Base-by-base conservation (phyloP, 169 alveolate species). In the Theileria sp. region DNA sequence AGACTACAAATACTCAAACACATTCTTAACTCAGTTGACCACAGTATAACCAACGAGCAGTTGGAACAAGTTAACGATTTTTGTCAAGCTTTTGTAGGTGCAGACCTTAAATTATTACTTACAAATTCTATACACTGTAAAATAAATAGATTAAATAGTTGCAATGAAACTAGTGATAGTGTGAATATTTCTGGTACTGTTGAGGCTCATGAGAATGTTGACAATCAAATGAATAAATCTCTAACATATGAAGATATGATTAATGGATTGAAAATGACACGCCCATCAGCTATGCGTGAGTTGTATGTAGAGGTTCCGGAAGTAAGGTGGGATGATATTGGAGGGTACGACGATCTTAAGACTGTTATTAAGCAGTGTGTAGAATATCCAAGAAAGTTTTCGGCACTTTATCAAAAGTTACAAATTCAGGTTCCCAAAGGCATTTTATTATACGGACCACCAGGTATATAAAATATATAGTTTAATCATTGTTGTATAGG, bases 361-460 rank as follows among this genome's bases (percentile, higher is more conserved):
- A 84, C 80, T 36, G 86, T 95, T 81, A 92, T 98, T 50, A 93
- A 94, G 81, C 97, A 98, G 87, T 96, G 98, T 68, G 98, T 98
- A 32, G 99, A 97, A 92, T 98, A 98, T 96, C 99, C 99, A 13
- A 74, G 97, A 60, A 95, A 94, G 80, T 94, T 96, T 81, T 95
- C 96, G 13, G 93, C 93, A 60, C 92, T 95, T 28, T 96, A 95
- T 81, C 93, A 89, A 75, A 83, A 90, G 62, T 82, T 97, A 75
- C 95, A 94, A 25, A 83, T 98, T 25, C 88, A 88, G 28, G 97
- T 99, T 6, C 99, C 99, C 44, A 91, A 95, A 56, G 99, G 99
- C 7, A 93, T 98, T 61, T 93, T 98, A 74, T 92, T 98, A 60
- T 97, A 98, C 88, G 99, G 99, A 2, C 99, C 99, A 15, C 99